Conservation (phyloP, 495 filamentous ascomycete genomes). For the Talaromyces ruber region DNA sequence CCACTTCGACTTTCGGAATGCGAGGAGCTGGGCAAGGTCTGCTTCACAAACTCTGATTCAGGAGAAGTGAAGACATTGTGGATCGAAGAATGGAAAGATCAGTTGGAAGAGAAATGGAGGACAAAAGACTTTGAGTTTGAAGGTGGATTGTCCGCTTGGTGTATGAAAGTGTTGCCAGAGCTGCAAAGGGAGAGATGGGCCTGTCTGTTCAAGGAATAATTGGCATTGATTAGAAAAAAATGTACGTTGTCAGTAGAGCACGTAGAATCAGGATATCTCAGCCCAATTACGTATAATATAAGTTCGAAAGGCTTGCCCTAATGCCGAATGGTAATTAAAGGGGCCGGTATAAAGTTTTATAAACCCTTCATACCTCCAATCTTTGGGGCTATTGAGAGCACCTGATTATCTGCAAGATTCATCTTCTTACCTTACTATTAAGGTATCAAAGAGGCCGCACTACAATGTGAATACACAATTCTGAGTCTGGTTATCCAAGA, state of each 20-base stretch:
- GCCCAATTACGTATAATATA: too few relatives aligned
- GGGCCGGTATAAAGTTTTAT: too few relatives aligned
- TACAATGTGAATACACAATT: neutral
- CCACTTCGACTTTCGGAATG: neutral
- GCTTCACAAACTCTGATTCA: neutral
- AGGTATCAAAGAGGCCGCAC: neutral
- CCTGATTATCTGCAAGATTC: neutral
- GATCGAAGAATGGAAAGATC: neutral
- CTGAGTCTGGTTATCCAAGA: neutral
- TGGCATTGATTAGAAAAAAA: too few relatives aligned
- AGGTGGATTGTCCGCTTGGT: neutral
- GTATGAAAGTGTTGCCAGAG: neutral
- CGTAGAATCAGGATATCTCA: too few relatives aligned
- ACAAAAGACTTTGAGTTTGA: neutral
- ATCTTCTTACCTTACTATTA: neutral
- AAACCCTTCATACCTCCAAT: neutral
- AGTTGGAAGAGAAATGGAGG: neutral
- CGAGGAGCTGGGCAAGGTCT: neutral
- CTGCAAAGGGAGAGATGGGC: neutral
- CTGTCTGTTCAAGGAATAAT: neutral
- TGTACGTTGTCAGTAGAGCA: too few relatives aligned
- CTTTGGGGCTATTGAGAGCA: neutral
- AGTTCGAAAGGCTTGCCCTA: too few relatives aligned
- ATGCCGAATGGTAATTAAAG: too few relatives aligned
- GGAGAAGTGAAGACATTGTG: neutral